A percentile compares a stretch with the other conserved stretches of the same genome.
These are phyloP conservation scores for Rhododendron henanense DNA, from an alignment of 148 eudicot genomes.

Conservation along the genomic window DNA sequence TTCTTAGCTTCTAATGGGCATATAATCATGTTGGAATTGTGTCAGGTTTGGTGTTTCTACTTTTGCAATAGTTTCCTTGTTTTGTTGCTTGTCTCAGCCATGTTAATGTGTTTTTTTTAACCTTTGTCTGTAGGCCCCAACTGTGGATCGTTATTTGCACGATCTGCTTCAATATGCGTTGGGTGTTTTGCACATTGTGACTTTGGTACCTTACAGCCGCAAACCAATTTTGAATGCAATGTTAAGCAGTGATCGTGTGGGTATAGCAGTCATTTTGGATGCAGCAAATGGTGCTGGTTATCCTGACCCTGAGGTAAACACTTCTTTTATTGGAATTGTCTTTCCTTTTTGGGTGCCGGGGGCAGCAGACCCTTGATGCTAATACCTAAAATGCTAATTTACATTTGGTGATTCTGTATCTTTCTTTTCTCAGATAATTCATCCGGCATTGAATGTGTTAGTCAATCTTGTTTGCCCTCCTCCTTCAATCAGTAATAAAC, in stretches of 20 bases:
- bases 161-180: conserved; percentile 94
- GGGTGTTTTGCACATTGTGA: conserved; percentile 87
- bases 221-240: conserved; percentile 76
- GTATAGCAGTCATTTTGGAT: conserved; percentile 93
- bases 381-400: not conserved
- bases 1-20: conserved; percentile 83
- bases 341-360: conserved; percentile 2
- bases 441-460: conserved; percentile 81
- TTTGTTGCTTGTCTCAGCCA: not conserved
- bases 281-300: conserved; percentile 87
- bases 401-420: not conserved
- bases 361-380: not conserved
- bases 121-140: conserved; percentile 57
- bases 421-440: conserved; percentile 65
- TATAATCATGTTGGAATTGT: conserved; percentile 87
- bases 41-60: conserved; percentile 57
- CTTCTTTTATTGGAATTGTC: not conserved
- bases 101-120: not conserved
- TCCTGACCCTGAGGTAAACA: conserved; percentile 83
- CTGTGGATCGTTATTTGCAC: conserved; percentile 95
- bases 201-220: conserved; percentile 86
- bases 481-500: conserved; percentile 91
- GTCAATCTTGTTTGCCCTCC: conserved; percentile 98
- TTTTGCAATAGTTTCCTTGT: not conserved
- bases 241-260: conserved; percentile 85